These are phyloP conservation scores for Claviceps purpurea DNA, from an alignment of 2,329 filamentous ascomycete species.

Conservation along the genomic window DNA sequence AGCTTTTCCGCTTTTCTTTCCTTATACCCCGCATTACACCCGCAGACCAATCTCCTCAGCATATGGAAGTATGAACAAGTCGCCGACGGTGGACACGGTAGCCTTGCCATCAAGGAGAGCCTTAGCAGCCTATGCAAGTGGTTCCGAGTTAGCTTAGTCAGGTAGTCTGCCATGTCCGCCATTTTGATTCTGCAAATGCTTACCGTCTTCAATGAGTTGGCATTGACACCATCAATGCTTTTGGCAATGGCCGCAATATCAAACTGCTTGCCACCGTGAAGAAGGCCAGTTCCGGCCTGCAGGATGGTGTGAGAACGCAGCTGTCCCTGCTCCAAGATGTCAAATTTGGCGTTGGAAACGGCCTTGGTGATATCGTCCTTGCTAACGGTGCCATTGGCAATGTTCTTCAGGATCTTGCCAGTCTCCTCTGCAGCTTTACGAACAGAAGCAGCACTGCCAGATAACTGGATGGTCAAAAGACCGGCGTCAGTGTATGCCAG, in stretches of 20 bases:
- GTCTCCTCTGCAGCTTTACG: conserved; percentile 61
- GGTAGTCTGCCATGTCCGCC: background rate
- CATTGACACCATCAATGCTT: conserved; percentile 66
- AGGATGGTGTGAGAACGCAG: conserved; percentile 65
- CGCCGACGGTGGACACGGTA: conserved; percentile 77
- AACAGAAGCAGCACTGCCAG: conserved; percentile 60
- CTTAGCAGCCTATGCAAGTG: conserved; percentile 66
- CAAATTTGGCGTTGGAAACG: conserved; percentile 84
- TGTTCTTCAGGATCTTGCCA: conserved; percentile 69
- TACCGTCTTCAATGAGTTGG: conserved; percentile 76
- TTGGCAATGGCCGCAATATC: conserved; percentile 71
- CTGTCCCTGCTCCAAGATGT: conserved; percentile 71
- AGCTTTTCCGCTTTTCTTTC: conserved; percentile 17
- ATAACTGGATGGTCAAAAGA: conserved; percentile 71
- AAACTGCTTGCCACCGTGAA: conserved; percentile 70
- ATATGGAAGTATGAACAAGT: conserved; percentile 81
- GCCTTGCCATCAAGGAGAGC: conserved; percentile 78
- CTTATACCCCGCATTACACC: conserved; percentile 51
- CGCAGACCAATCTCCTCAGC: conserved; percentile 88
- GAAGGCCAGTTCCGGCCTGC: conserved; percentile 69
- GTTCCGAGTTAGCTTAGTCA: conserved; percentile 9
- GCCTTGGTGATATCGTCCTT: conserved; percentile 88
- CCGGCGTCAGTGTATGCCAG: conserved; percentile 87
- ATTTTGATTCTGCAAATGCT: conserved; percentile 22
- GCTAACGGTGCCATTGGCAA: conserved; percentile 60